Percentiles rank a stretch among this genome's conserved stretches.
phyloP scores from a whole-genome alignment of 371 early-diverging fungal genomes.

The Smittium culicis region DNA sequence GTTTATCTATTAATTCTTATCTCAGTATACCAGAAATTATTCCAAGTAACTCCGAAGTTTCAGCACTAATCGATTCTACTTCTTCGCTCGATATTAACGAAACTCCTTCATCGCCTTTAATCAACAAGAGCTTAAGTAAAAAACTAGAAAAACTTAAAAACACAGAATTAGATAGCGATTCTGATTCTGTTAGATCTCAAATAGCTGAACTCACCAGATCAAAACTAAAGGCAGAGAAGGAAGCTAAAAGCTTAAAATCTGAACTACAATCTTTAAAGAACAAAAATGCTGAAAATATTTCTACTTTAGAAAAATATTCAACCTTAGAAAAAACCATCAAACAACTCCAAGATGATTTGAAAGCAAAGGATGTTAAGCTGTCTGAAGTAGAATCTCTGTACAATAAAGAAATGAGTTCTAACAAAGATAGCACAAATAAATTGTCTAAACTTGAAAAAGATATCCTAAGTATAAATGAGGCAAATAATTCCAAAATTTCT shows the following conservation, averaged over 20 bases:
- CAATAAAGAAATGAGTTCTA: not conserved
- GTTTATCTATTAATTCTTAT: too few species aligned
- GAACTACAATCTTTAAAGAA: not conserved
- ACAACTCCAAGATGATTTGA: not conserved
- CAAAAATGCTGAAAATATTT: not conserved
- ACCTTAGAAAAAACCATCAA: not conserved
- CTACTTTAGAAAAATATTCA: not conserved
- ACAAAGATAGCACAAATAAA: not conserved
- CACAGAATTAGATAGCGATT: not conserved
- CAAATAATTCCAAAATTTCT: not conserved
- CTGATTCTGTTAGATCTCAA: not conserved
- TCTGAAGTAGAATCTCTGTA: not conserved
- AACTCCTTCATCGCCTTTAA: not conserved
- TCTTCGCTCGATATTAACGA: not conserved
- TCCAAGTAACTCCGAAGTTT: not conserved
- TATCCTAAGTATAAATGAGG: not conserved
- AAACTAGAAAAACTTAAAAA: not conserved
- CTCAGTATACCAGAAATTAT: too few species aligned
- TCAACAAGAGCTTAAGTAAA: not conserved
- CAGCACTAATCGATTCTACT: not conserved
- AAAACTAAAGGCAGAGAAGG: slow-evolving; percentile 1
- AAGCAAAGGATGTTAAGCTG: not conserved
- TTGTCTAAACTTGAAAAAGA: not conserved
- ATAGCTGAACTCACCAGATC: slow-evolving; percentile 5
- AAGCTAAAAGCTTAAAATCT: not conserved